Evolutionary conservation across 2,329 filamentous ascomycete genomes (phyloP).

Genomic region (Ploettnerulaceae sp.): DNA sequence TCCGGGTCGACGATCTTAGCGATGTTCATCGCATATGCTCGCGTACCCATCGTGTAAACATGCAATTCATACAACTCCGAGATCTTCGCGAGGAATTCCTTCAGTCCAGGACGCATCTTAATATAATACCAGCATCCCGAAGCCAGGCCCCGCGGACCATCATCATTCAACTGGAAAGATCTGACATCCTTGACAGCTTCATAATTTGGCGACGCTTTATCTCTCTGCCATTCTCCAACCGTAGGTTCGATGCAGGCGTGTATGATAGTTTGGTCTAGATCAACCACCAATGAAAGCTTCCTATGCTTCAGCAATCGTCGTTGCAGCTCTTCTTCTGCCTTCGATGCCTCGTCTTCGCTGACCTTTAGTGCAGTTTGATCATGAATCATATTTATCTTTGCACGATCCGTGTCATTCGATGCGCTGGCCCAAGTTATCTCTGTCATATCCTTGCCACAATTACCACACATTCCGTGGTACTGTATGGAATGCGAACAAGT

Average conservation of each 20-base stretch:
- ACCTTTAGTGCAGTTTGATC: slow-evolving; percentile 84
- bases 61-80: slow-evolving; percentile 87
- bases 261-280: slow-evolving; percentile 97
- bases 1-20: slow-evolving; percentile 90
- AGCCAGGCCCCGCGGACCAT: slow-evolving; percentile 64
- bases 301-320: slow-evolving; percentile 71
- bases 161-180: slow-evolving; percentile 84
- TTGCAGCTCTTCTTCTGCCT: slow-evolving; percentile 82
- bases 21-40: slow-evolving; percentile 90
- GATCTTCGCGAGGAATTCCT: slow-evolving; percentile 73
- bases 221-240: slow-evolving; percentile 89
- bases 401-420: slow-evolving; percentile 72
- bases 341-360: slow-evolving; percentile 73
- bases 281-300: slow-evolving; percentile 90
- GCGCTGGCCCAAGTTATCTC: slow-evolving; percentile 81
- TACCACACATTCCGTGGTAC: slow-evolving; percentile 82
- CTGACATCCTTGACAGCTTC: slow-evolving; percentile 83
- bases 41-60: slow-evolving; percentile 98
- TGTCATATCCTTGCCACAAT: slow-evolving; percentile 96
- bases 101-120: slow-evolving; percentile 85
- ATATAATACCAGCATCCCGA: slow-evolving; percentile 95
- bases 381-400: slow-evolving; percentile 92
- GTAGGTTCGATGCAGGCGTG: slow-evolving; percentile 97
- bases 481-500: slow-evolving; percentile 87
- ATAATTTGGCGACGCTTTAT: slow-evolving; percentile 85